Percentiles rank a stretch among this genome's conserved stretches.
Evolutionary conservation across 129 eudicot genomes (phyloP).

Genomic region (Erigeron canadensis): DNA sequence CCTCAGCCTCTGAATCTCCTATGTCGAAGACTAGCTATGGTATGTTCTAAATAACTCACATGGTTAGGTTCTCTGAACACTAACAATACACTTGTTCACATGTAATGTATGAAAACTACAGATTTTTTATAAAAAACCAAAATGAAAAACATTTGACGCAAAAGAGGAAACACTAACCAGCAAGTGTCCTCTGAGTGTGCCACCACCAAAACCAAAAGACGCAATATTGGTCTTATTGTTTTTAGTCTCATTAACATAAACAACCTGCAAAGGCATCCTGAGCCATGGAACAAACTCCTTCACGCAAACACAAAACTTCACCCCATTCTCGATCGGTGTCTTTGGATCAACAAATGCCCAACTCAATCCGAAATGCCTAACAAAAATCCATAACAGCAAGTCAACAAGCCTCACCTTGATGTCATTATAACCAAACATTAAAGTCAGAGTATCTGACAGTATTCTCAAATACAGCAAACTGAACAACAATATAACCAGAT

Average conservation of each 20-base stretch:
- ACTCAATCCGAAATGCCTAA: conserved; percentile 77
- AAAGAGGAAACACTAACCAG: conserved; percentile 52
- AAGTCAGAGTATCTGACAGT: too few species aligned
- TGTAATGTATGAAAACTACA: not conserved
- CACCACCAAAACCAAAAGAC: conserved; percentile 80
- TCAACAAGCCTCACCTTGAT: not conserved
- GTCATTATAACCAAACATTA: not conserved
- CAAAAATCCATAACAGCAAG: conserved; percentile 4
- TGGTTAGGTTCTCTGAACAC: not conserved
- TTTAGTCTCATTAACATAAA: conserved; percentile 55
- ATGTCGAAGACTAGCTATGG: too few species aligned
- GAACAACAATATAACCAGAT: not conserved
- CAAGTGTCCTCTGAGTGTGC: conserved; percentile 85
- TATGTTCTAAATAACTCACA: not conserved
- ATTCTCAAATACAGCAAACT: too few species aligned
- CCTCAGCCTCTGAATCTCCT: too few species aligned
- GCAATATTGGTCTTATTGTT: conserved; percentile 39
- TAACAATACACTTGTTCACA: not conserved
- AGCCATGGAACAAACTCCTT: conserved; percentile 90
- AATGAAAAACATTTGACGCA: not conserved
- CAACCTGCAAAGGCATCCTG: conserved; percentile 83
- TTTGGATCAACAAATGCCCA: conserved; percentile 95
- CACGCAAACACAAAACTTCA: conserved; percentile 81
- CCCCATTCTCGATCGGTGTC: conserved; percentile 70
- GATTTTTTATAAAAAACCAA: conserved; percentile 1